Conservation (phyloP, 495 filamentous ascomycete genomes). For the Penicillium daleae region DNA sequence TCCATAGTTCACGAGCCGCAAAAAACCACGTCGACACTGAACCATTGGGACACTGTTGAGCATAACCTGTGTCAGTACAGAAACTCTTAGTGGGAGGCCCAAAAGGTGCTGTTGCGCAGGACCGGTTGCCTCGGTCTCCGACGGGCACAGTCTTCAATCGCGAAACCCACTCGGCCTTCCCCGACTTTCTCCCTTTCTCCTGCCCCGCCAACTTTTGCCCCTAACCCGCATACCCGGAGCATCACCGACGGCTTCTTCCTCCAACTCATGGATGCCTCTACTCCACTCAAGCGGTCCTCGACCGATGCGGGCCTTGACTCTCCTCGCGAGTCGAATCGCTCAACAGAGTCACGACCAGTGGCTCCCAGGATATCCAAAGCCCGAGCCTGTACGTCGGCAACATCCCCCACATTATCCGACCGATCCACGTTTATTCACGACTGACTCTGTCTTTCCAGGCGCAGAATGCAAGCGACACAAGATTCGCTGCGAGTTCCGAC, state of each 20-base stretch:
- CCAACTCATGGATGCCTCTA: conserved; percentile 28
- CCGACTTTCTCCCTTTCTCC: conserved; percentile 19
- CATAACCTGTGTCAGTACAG: too few species aligned
- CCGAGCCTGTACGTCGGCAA: conserved; percentile 45
- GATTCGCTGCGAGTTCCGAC: conserved; percentile 51
- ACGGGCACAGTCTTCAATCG: background rate
- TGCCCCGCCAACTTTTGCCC: conserved; percentile 25
- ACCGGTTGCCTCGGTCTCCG: conserved; percentile 7
- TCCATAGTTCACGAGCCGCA: background rate
- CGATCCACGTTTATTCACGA: background rate
- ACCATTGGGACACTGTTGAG: background rate
- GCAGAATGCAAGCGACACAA: conserved; percentile 55
- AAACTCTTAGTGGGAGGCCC: too few species aligned
- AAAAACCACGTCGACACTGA: background rate
- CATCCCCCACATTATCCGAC: conserved; percentile 19
- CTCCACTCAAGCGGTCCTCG: conserved; percentile 48
- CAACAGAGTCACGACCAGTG: conserved; percentile 26
- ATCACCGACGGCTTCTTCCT: conserved; percentile 40
- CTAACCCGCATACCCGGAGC: conserved; percentile 38
- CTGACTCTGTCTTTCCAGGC: conserved; percentile 29
- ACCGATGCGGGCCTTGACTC: conserved; percentile 45
- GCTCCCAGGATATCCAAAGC: conserved; percentile 51
- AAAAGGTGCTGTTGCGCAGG: too few species aligned
- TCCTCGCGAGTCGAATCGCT: conserved; percentile 29
- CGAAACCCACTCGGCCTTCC: conserved; percentile 3